Conservation (phyloP, 1,139 yeast genomes). For the Barnettozyma hawaiiensis region DNA sequence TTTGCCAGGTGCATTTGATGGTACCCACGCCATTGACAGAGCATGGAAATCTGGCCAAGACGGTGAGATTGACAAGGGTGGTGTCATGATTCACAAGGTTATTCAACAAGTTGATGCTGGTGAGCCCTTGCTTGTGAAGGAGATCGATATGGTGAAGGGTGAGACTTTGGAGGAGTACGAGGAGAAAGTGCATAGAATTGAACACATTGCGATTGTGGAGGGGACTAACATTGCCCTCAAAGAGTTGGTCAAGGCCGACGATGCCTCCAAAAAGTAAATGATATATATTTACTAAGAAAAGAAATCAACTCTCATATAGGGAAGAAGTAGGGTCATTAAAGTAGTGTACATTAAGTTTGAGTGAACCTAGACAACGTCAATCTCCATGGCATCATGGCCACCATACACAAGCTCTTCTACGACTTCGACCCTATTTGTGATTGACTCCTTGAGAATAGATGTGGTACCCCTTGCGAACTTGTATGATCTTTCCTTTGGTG, state of each 20-base stretch:
- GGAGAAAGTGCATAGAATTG: slow-evolving; percentile 73
- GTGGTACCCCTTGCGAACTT: slow-evolving; percentile 91
- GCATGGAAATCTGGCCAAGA: slow-evolving; percentile 93
- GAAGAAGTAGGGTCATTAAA: not conserved
- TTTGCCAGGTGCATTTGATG: slow-evolving; percentile 93
- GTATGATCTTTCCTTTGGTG: slow-evolving; percentile 73
- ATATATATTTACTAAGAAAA: not conserved
- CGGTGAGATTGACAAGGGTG: slow-evolving; percentile 73
- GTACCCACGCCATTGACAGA: slow-evolving; percentile 93
- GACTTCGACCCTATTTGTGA: slow-evolving; percentile 62
- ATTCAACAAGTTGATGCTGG: slow-evolving; percentile 94
- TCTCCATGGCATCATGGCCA: slow-evolving; percentile 59
- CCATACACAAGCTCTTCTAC: slow-evolving; percentile 53
- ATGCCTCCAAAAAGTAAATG: not conserved
- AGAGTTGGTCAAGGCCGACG: slow-evolving; percentile 27
- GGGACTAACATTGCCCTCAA: slow-evolving; percentile 65
- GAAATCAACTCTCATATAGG: not conserved
- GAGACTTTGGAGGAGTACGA: slow-evolving; percentile 80
- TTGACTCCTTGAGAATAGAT: slow-evolving; percentile 63
- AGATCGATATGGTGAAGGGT: slow-evolving; percentile 60
- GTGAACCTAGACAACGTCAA: slow-evolving; percentile 38
- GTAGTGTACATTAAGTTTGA: slow-evolving; percentile 7
- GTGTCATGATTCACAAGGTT: slow-evolving; percentile 94
- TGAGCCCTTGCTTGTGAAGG: slow-evolving; percentile 77
- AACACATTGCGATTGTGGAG: slow-evolving; percentile 88